phyloP scores from a whole-genome alignment of 306 rosid genomes.

The Trifolium subterraneum region DNA sequence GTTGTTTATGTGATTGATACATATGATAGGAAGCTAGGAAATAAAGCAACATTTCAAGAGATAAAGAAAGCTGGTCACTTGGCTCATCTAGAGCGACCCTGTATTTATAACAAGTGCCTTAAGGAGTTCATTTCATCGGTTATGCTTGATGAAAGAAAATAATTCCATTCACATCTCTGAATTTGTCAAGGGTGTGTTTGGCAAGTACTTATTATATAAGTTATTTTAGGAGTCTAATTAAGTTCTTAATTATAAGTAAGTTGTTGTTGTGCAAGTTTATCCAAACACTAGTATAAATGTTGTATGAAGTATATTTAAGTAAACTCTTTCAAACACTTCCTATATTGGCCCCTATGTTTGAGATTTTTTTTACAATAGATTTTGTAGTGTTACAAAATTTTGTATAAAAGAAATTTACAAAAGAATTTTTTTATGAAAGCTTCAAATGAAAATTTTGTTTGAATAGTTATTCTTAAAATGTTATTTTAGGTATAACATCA shows the following conservation, averaged over 20 bases:
- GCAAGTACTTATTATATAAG: neutral
- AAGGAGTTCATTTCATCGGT: slow-evolving; percentile 27
- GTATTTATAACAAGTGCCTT: slow-evolving; percentile 34
- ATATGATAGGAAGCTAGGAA: slow-evolving; percentile 43
- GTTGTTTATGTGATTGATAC: neutral
- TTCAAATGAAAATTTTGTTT: too few relatives aligned
- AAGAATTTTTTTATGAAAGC: too few relatives aligned
- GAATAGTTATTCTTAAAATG: too few relatives aligned
- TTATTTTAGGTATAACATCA: too few relatives aligned
- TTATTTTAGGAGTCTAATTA: neutral
- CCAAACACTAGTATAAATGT: neutral
- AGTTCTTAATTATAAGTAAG: neutral
- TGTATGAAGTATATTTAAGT: neutral
- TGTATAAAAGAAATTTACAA: too few relatives aligned
- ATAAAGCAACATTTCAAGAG: slow-evolving; percentile 49
- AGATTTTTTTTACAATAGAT: too few relatives aligned
- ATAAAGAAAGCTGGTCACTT: slow-evolving; percentile 69
- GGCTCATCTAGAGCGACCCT: slow-evolving; percentile 74
- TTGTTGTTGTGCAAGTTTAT: neutral
- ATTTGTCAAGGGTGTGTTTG: neutral
- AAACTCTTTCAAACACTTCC: neutral
- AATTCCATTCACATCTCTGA: neutral
- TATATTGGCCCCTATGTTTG: too few relatives aligned
- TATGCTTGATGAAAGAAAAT: neutral
- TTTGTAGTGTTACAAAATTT: too few relatives aligned